Conservation (phyloP, 2,329 filamentous ascomycete species). For the Colletotrichum phormii region DNA sequence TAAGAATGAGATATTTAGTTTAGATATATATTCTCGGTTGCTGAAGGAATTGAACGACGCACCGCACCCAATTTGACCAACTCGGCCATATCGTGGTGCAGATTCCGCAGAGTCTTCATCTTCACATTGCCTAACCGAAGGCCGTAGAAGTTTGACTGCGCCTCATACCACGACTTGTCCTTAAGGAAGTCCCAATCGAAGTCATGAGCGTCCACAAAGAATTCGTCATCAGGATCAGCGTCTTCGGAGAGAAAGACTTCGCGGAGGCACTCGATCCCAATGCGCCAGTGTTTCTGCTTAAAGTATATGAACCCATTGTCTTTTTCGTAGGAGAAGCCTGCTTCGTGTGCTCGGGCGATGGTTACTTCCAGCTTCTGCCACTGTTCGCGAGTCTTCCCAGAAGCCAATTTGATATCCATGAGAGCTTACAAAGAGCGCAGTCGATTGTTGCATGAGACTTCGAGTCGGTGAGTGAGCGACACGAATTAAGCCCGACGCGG, state of each 20-base stretch:
- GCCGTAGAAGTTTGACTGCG: not conserved
- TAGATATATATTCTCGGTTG: not conserved
- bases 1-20: not conserved
- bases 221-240: too few relatives aligned
- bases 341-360: not conserved
- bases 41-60: not conserved
- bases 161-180: not conserved
- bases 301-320: not conserved
- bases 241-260: not conserved
- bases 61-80: constrained; percentile 12
- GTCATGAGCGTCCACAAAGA: too few relatives aligned
- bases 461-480: not conserved
- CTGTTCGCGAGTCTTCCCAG: not conserved
- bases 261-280: not conserved
- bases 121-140: not conserved
- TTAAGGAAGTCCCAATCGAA: too few relatives aligned
- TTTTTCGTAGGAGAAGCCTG: not conserved
- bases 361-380: not conserved
- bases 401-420: not conserved
- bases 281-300: not conserved
- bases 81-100: not conserved
- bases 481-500: not conserved
- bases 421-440: not conserved
- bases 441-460: not conserved
- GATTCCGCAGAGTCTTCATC: constrained; percentile 1